Percentiles rank a stretch among this genome's conserved stretches.
phyloP scores from a whole-genome alignment of 225 moss, liverwort and hornwort species.

The Rhytidiadelphus loreus region DNA sequence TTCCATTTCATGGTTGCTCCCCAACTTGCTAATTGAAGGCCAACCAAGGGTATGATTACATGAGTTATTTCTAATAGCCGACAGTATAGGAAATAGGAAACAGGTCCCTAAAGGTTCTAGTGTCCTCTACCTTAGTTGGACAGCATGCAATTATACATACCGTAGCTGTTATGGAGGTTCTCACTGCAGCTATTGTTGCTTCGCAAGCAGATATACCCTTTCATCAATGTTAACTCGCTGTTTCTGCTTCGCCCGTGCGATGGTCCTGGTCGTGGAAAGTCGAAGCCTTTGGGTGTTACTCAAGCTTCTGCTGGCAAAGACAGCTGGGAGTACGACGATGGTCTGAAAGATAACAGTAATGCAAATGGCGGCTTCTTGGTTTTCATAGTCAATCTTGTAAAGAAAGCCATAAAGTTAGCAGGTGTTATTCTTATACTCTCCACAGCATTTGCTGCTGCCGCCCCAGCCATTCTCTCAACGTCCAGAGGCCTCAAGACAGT shows the following conservation, averaged over 20 bases:
- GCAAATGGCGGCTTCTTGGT: not conserved
- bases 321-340: slow-evolving; percentile 10
- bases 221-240: slow-evolving; percentile 15
- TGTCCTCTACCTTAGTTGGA: not conserved
- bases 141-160: not conserved
- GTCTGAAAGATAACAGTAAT: not conserved
- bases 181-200: not conserved
- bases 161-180: not conserved
- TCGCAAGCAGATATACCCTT: slow-evolving; percentile 21
- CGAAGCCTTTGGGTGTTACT: slow-evolving; percentile 1
- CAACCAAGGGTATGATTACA: not conserved
- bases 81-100: not conserved
- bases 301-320: slow-evolving; percentile 15
- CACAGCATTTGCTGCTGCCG: slow-evolving; percentile 35
- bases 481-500: slow-evolving; percentile 42
- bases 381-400: slow-evolving; percentile 31
- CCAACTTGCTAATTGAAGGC: no score
- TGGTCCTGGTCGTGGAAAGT: not conserved
- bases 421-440: slow-evolving; percentile 46
- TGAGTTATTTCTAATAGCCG: not conserved
- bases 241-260: slow-evolving; percentile 4
- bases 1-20: not conserved
- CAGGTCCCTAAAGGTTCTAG: not conserved
- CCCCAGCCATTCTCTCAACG: slow-evolving; percentile 68
- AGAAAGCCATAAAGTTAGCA: slow-evolving; percentile 41